Base-by-base conservation (phyloP, 1,284 basidiomycete species). In the Leccinum fuscescens region DNA sequence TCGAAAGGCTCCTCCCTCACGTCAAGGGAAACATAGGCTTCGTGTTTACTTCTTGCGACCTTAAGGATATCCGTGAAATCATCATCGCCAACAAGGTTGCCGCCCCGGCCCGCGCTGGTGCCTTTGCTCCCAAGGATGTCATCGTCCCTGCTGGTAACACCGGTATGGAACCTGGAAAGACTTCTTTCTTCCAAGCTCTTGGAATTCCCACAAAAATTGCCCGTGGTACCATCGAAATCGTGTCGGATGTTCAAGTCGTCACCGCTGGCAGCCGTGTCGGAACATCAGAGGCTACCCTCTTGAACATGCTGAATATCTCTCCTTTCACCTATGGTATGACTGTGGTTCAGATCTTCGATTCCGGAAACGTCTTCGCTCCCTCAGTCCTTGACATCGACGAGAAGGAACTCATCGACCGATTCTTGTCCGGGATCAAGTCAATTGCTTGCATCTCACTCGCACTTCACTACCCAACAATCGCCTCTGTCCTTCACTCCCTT, bases 171-270 rank as follows among this genome's bases (percentile, higher is more conserved):
- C 96, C 96, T 73, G 95, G 95, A 75, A 98, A 98, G 86, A 98
- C 95, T 64, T 96, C 95, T 72, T 99, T 99, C 94, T 99, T 99
- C 94, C 96, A 99, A 86, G 96, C 96, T 63, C 90, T 99, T 74
- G 92, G 93, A 85, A 96, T 99, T 78, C 96, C 97, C 56, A 99
- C 96, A 80, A 99, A 99, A 89, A 99, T 99, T 73, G 96, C 97
- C 62, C 93, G 96, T 90, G 96, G 96, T 87, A 99, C 97, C 61
- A 99, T 99, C 74, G 96, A 99, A 92, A 99, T 99, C 77, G 94
- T 98, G 65, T 88, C 89, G 67, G 96, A 98, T 76, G 91, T 99
- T 75, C 90, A 97, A 82, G 96, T 99, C 82, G 94, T 99, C 71
- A 80, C 81, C 56, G 93, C 88, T 61, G 96, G 96, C 69, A 90